Percentiles rank a stretch among this genome's conserved stretches.
These are phyloP conservation scores for Boletus mariae DNA, from an alignment of 1,284 basidiomycete genomes.

Conservation along the genomic window DNA sequence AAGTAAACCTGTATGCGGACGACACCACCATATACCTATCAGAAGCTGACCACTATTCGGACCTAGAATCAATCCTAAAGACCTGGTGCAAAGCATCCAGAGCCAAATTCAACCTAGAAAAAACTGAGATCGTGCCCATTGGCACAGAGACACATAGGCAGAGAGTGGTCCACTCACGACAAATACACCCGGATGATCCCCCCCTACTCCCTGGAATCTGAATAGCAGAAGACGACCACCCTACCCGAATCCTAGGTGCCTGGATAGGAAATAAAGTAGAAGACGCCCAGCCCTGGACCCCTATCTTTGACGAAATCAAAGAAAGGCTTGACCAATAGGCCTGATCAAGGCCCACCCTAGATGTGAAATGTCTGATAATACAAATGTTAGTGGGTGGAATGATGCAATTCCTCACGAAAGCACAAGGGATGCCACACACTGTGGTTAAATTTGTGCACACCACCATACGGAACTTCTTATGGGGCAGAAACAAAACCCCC, in stretches of 20 bases:
- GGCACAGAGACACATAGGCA: background rate
- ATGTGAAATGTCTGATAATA: background rate
- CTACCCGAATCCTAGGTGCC: background rate
- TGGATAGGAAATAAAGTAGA: background rate
- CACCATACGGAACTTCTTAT: background rate
- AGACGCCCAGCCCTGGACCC: background rate
- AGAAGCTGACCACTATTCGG: background rate
- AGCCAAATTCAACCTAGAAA: constrained; percentile 13
- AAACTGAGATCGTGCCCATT: constrained; percentile 19
- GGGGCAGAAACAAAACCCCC: background rate
- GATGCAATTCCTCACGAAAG: background rate
- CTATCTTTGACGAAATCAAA: background rate
- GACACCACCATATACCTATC: constrained; percentile 18
- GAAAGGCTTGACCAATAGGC: background rate
- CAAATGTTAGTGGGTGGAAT: background rate
- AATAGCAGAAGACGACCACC: background rate
- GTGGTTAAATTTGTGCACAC: accelerated
- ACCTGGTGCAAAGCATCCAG: constrained; percentile 7
- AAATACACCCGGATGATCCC: background rate
- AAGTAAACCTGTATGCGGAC: constrained; percentile 13
- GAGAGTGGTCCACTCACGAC: background rate
- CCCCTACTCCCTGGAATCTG: background rate
- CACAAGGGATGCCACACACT: background rate
- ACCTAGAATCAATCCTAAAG: constrained; percentile 1
- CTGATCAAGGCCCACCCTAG: background rate